Evolutionary conservation across 148 eudicot genomes (phyloP).

Genomic region (Vaccinium macrocarpon): DNA sequence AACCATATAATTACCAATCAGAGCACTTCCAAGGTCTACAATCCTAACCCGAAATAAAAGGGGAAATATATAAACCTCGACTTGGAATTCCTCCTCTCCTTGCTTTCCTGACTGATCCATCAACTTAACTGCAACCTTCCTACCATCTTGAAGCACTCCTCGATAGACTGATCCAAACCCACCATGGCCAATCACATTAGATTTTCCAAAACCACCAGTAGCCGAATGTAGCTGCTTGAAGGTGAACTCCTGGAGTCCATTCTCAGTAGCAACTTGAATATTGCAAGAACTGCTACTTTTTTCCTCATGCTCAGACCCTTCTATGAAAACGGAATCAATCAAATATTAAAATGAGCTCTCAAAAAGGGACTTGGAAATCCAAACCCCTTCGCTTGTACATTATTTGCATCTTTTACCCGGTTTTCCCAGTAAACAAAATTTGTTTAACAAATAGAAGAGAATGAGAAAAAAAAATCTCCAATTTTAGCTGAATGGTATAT

Average conservation of each 20-base stretch:
- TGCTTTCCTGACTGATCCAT: slow-evolving; percentile 94
- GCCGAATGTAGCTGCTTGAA: slow-evolving; percentile 88
- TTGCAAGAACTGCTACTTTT: slow-evolving; percentile 33
- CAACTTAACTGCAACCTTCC: slow-evolving; percentile 84
- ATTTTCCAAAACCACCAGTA: slow-evolving; percentile 83
- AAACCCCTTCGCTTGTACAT: background rate
- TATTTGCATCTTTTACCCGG: background rate
- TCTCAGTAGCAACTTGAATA: slow-evolving; percentile 58
- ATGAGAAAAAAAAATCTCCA: background rate
- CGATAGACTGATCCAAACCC: slow-evolving; percentile 85
- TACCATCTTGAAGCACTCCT: slow-evolving; percentile 80
- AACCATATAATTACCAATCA: slow-evolving; percentile 20
- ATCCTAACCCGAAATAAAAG: background rate
- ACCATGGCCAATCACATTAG: slow-evolving; percentile 90
- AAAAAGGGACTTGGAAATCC: too few species aligned
- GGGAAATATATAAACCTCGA: slow-evolving; percentile 58
- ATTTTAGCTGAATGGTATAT: too few species aligned
- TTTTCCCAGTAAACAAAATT: background rate
- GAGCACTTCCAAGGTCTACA: background rate
- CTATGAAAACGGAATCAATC: slow-evolving; percentile 22
- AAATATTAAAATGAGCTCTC: slow-evolving; percentile 13
- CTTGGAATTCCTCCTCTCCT: slow-evolving; percentile 90
- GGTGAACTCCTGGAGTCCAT: slow-evolving; percentile 72
- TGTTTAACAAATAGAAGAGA: background rate
- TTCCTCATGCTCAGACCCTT: slow-evolving; percentile 57